Percentiles rank a stretch among this genome's conserved stretches.
These are phyloP conservation scores for Wallacemonas sp. DNA, from an alignment of 208 protist genomes.

Conservation along the genomic window DNA sequence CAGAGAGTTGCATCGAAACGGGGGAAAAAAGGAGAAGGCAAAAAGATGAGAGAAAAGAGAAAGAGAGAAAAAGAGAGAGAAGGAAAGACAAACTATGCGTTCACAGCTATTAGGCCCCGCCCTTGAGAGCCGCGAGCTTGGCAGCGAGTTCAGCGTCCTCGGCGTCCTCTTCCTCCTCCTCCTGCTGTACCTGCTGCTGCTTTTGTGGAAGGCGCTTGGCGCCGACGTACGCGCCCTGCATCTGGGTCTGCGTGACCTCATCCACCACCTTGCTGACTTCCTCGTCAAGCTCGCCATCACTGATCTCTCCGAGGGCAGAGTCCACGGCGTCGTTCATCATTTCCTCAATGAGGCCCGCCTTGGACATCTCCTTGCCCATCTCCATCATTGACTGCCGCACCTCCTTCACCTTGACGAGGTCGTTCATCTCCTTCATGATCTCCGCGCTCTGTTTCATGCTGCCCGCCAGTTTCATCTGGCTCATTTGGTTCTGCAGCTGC, in stretches of 20 bases:
- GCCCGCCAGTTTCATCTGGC: slow-evolving; percentile 79
- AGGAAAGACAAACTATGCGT: background rate
- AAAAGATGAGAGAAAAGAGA: background rate
- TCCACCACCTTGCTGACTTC: slow-evolving; percentile 90
- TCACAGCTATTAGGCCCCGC: background rate
- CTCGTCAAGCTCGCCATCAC: slow-evolving; percentile 84
- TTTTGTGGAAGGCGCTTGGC: slow-evolving; percentile 45
- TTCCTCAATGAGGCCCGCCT: slow-evolving; percentile 90
- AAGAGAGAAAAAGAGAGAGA: slow-evolving; percentile 18
- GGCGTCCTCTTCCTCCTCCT: slow-evolving; percentile 40
- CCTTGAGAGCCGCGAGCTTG: slow-evolving; percentile 64
- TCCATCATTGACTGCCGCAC: slow-evolving; percentile 77
- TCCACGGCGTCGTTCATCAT: slow-evolving; percentile 91
- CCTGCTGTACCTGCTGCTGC: slow-evolving; percentile 27
- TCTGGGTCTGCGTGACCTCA: slow-evolving; percentile 76
- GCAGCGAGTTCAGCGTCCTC: slow-evolving; percentile 50
- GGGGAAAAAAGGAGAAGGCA: too few species aligned
- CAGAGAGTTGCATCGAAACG: too few species aligned
- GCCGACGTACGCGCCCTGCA: slow-evolving; percentile 67
- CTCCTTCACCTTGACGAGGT: slow-evolving; percentile 75
- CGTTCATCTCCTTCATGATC: slow-evolving; percentile 91
- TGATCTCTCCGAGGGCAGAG: slow-evolving; percentile 78
- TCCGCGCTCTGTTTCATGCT: slow-evolving; percentile 64
- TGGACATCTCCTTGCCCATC: slow-evolving; percentile 88
- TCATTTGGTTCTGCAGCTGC: slow-evolving; percentile 86